phyloP scores from a whole-genome alignment of 345 rosid genomes.

The Ceriops decandra region DNA sequence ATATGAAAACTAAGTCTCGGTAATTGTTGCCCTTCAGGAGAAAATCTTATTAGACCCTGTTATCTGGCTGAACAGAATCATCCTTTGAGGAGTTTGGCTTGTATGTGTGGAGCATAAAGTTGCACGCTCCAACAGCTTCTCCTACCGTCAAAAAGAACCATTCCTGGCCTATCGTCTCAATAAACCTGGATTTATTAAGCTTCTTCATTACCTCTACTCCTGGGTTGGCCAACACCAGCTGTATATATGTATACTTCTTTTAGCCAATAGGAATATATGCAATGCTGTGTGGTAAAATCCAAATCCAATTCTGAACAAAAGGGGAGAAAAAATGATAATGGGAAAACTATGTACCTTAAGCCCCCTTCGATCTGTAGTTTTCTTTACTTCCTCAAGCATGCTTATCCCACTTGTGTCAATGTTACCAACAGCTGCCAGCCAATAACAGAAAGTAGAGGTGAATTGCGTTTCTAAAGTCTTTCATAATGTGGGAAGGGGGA shows the following conservation, averaged over 20 bases:
- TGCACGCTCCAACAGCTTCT: conserved; percentile 87
- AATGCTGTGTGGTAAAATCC: not conserved
- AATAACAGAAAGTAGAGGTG: not conserved
- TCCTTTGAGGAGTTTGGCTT: conserved; percentile 31
- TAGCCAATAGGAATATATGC: too few species aligned
- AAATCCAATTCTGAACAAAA: not conserved
- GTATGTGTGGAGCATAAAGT: conserved; percentile 65
- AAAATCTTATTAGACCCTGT: conserved; percentile 25
- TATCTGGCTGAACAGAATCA: conserved; percentile 33
- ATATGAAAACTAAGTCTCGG: not conserved
- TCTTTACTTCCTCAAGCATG: conserved; percentile 80
- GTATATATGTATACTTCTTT: not conserved
- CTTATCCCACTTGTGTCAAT: conserved; percentile 95
- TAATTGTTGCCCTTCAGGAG: not conserved
- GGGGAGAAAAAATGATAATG: not conserved
- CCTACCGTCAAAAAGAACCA: conserved; percentile 81
- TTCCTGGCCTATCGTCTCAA: conserved; percentile 64
- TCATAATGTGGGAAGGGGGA: not conserved
- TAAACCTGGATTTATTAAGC: conserved; percentile 61
- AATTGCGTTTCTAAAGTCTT: not conserved
- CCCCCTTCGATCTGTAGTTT: conserved; percentile 51
- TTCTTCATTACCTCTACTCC: conserved; percentile 92
- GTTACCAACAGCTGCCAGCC: conserved; percentile 67
- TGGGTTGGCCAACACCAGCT: conserved; percentile 84
- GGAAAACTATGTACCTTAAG: conserved; percentile 41